Percentiles rank a stretch among this genome's conserved stretches.
Evolutionary conservation across 179 eudicot genomes (phyloP).

Genomic region (Spergularia azorica): DNA sequence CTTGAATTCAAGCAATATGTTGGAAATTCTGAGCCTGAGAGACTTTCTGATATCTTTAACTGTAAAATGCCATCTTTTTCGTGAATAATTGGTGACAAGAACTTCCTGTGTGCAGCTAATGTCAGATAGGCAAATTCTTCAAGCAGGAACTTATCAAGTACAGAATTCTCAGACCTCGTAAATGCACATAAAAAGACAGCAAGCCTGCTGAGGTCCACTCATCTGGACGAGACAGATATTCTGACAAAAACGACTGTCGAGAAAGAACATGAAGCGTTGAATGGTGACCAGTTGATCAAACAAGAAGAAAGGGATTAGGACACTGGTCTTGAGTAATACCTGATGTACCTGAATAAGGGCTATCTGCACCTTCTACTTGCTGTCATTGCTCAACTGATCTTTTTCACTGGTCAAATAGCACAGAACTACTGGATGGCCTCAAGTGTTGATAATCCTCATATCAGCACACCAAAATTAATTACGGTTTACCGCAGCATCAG

Average conservation of each 20-base stretch:
- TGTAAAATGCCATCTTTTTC: too few relatives aligned
- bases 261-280: conserved; percentile 30
- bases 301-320: conserved; percentile 76
- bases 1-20: too few relatives aligned
- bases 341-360: conserved; percentile 56
- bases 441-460: conserved; percentile 54
- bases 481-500: conserved; percentile 62
- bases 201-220: conserved; percentile 38
- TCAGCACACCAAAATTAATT: conserved; percentile 53
- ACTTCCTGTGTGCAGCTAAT: conserved; percentile 42
- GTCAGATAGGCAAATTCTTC: conserved; percentile 62
- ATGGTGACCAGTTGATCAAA: conserved; percentile 58
- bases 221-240: conserved; percentile 42
- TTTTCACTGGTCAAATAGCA: conserved; percentile 46
- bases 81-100: too few relatives aligned
- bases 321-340: conserved; percentile 62
- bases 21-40: too few relatives aligned
- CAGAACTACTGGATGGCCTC: conserved; percentile 88
- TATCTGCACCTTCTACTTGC: conserved; percentile 46
- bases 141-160: conserved; percentile 63
- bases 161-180: conserved; percentile 59
- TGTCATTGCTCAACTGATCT: conserved; percentile 43
- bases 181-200: conserved; percentile 77
- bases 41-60: too few relatives aligned
- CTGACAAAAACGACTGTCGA: conserved; percentile 22